phyloP scores from a whole-genome alignment of 257 asterid species.

The Primulina huaijiensis region DNA sequence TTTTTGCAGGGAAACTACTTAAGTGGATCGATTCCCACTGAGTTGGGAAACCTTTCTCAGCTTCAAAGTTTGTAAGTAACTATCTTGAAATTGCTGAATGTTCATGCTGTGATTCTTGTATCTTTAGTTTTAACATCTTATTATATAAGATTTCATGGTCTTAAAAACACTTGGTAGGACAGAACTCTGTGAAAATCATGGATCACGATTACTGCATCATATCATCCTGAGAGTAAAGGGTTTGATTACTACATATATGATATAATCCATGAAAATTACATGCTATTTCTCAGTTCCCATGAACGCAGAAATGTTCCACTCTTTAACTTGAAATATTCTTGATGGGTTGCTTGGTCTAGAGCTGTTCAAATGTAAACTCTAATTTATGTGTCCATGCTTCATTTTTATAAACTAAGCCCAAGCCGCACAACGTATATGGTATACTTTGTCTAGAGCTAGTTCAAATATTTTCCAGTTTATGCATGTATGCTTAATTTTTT shows the following conservation, averaged over 20 bases:
- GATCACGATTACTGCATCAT: background rate
- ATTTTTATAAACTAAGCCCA: background rate
- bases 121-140: constrained; percentile 16
- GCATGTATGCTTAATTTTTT: background rate
- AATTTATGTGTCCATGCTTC: constrained; percentile 3
- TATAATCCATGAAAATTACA: constrained; percentile 1
- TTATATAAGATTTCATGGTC: constrained; percentile 13
- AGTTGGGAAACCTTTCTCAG: constrained; percentile 74
- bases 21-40: constrained; percentile 78
- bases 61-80: constrained; percentile 73
- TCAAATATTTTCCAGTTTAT: background rate
- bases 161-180: constrained; percentile 18
- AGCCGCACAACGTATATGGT: no score
- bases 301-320: background rate
- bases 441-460: background rate
- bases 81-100: constrained; percentile 19
- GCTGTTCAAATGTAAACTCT: constrained; percentile 6
- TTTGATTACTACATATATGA: background rate
- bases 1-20: constrained; percentile 92
- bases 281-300: background rate
- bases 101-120: constrained; percentile 2
- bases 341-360: background rate
- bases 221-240: constrained; percentile 4
- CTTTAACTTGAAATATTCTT: constrained; percentile 12
- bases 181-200: background rate